Conservation (phyloP, 805 yeast species). For the Tetrapisispora nanseiensis region DNA sequence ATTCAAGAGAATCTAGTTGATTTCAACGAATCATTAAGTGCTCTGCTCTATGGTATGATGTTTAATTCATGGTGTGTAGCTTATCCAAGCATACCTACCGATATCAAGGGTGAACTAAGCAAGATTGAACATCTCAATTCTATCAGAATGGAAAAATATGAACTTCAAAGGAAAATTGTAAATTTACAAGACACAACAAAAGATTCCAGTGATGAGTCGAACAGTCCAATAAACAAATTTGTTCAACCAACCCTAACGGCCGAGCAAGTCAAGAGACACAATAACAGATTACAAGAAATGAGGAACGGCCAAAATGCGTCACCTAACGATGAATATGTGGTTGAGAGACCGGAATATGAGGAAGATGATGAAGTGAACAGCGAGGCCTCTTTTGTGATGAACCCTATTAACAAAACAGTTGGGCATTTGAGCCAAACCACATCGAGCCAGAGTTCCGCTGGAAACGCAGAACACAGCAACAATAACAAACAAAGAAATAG, state of each 20-base stretch:
- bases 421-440: background rate
- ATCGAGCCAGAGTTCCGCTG: too few relatives aligned
- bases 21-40: constrained; percentile 71
- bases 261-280: constrained; percentile 4
- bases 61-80: constrained; percentile 86
- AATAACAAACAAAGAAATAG: constrained; percentile 5
- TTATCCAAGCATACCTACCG: constrained; percentile 33
- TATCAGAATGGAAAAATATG: constrained; percentile 14
- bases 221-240: background rate
- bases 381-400: constrained; percentile 28
- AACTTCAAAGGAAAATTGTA: background rate
- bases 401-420: constrained; percentile 13
- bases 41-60: constrained; percentile 69
- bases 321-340: background rate
- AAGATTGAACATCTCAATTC: constrained; percentile 12
- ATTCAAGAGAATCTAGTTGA: constrained; percentile 53
- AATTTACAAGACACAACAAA: background rate
- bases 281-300: background rate
- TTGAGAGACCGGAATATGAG: constrained; percentile 1
- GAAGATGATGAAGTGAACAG: constrained; percentile 23
- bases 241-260: constrained; percentile 4
- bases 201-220: background rate
- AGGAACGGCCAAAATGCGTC: background rate
- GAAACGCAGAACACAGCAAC: background rate
- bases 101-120: constrained; percentile 20